Conservation (phyloP, 805 yeast species). For the Nakazawaea holstii region DNA sequence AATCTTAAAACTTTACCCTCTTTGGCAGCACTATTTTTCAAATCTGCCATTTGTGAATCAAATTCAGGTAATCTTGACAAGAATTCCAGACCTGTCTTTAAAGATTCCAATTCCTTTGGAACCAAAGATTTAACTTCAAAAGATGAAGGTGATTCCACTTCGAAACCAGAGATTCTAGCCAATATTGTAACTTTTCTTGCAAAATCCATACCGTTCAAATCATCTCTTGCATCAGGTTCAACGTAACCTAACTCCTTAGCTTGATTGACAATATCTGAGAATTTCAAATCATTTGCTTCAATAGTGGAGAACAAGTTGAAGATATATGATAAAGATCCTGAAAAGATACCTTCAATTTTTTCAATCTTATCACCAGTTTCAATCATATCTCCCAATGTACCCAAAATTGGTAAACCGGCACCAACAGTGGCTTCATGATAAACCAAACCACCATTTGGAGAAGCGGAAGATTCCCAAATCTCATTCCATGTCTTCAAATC, state of each 20-base stretch:
- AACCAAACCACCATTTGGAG: slow-evolving; percentile 64
- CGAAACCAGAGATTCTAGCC: slow-evolving; percentile 86
- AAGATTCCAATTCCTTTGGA: slow-evolving; percentile 77
- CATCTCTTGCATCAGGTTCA: slow-evolving; percentile 99
- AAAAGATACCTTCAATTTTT: slow-evolving; percentile 91
- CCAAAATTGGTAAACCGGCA: slow-evolving; percentile 94
- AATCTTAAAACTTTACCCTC: slow-evolving; percentile 88
- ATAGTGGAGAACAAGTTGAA: slow-evolving; percentile 88
- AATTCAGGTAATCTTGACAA: slow-evolving; percentile 74
- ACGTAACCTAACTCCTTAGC: slow-evolving; percentile 94
- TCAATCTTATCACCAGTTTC: slow-evolving; percentile 91
- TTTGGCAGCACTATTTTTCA: slow-evolving; percentile 75
- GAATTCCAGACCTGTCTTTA: slow-evolving; percentile 71
- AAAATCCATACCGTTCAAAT: slow-evolving; percentile 94
- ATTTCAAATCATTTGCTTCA: slow-evolving; percentile 56
- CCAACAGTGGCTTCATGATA: slow-evolving; percentile 99
- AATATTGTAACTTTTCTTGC: slow-evolving; percentile 97
- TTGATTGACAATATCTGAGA: slow-evolving; percentile 82
- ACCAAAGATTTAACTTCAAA: slow-evolving; percentile 93
- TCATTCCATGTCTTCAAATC: slow-evolving; percentile 70
- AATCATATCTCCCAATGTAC: slow-evolving; percentile 81
- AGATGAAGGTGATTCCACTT: slow-evolving; percentile 81
- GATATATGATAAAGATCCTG: slow-evolving; percentile 93
- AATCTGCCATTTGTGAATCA: slow-evolving; percentile 71
- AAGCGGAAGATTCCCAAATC: slow-evolving; percentile 52